phyloP scores from a whole-genome alignment of 192 early-diverging fungal genomes.

The Podila minutissima region DNA sequence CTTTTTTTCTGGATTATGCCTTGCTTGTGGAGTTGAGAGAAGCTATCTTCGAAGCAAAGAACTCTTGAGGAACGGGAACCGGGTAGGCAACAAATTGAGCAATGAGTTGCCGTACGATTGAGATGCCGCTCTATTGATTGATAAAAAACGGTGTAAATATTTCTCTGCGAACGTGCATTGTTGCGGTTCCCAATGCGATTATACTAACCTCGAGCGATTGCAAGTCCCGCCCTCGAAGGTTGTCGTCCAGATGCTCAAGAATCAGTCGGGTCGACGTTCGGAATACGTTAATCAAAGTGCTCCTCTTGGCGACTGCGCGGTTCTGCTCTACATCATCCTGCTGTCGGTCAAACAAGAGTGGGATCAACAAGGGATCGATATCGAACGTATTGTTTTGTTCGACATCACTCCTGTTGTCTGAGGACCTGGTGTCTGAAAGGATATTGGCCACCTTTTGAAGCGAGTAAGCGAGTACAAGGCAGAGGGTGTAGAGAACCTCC shows the following conservation, averaged over 20 bases:
- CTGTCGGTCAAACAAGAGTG: constrained; percentile 13
- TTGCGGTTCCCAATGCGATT: no score
- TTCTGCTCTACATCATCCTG: background rate
- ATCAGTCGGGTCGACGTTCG: constrained; percentile 13
- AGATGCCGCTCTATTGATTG: constrained; percentile 18
- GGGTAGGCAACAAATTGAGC: constrained; percentile 20
- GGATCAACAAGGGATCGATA: constrained; percentile 41
- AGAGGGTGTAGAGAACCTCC: constrained; percentile 33
- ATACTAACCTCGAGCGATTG: no score
- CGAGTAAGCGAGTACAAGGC: constrained; percentile 23
- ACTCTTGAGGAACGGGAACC: constrained; percentile 31
- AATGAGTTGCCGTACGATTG: constrained; percentile 22
- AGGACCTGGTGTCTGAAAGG: background rate
- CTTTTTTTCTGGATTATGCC: background rate
- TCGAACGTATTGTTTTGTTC: constrained; percentile 33
- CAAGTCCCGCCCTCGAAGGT: background rate
- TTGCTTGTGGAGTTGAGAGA: background rate
- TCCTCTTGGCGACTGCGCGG: background rate
- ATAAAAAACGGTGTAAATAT: background rate
- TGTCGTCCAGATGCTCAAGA: constrained; percentile 2
- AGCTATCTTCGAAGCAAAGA: constrained; percentile 17
- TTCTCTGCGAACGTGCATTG: background rate
- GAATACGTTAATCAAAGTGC: constrained; percentile 21
- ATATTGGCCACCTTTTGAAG: constrained; percentile 30
- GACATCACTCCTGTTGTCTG: background rate